These are phyloP conservation scores for Plectosphaerella plurivora DNA, from an alignment of 2,329 filamentous ascomycete species.

Conservation along the genomic window DNA sequence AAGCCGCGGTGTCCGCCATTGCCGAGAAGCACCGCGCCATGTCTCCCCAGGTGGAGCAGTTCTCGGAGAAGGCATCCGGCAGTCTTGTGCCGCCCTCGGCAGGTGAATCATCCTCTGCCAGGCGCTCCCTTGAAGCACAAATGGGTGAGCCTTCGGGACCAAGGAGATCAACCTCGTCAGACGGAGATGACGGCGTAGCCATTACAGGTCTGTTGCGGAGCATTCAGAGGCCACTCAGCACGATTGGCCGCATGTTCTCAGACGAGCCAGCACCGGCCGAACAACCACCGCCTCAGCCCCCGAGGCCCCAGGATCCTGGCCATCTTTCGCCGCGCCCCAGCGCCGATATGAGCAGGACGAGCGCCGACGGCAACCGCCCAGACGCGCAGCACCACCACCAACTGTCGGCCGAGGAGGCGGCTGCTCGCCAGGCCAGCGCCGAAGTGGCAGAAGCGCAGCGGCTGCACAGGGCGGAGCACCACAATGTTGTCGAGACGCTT, in stretches of 20 bases:
- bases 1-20: conserved; percentile 91
- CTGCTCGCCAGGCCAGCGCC: conserved; percentile 83
- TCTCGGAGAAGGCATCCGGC: conserved; percentile 38
- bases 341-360: conserved; percentile 13
- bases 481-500: conserved; percentile 88
- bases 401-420: conserved; percentile 77
- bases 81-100: conserved; percentile 20
- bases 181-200: conserved; percentile 69
- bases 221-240: conserved; percentile 85
- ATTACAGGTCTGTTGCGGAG: conserved; percentile 82
- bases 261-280: conserved; percentile 61
- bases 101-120: conserved; percentile 42
- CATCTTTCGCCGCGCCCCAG: conserved; percentile 24
- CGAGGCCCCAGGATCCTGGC: conserved; percentile 25
- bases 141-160: conserved; percentile 32
- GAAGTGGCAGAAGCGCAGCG: conserved; percentile 83
- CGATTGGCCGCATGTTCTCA: conserved; percentile 92
- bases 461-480: conserved; percentile 79
- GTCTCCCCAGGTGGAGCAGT: conserved; percentile 36
- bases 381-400: conserved; percentile 21
- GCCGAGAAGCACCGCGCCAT: conserved; percentile 74
- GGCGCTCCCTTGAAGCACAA: conserved; percentile 11
- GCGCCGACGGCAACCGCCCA: conserved; percentile 13
- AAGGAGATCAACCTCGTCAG: conserved; percentile 48
- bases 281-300: conserved; percentile 38